phyloP scores from a whole-genome alignment of 441 rosid species.

The Pelargonium citronellum region DNA sequence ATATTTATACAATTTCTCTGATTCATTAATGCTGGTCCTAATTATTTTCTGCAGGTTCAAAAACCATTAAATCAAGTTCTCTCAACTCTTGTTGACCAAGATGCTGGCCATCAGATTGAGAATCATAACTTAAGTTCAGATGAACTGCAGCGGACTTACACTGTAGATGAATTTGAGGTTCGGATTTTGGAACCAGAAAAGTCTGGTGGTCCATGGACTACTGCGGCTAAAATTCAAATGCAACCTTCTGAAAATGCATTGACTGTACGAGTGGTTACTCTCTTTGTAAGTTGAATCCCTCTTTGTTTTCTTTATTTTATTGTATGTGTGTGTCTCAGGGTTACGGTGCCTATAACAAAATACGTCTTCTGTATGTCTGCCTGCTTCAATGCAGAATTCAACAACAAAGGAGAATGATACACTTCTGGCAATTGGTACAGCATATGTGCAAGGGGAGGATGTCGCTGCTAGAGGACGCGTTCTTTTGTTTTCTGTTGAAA shows the following conservation, averaged over 20 bases:
- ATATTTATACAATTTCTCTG: conserved; percentile 7
- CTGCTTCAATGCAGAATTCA: conserved; percentile 53
- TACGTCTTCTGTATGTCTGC: no score
- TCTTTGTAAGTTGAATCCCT: conserved; percentile 61
- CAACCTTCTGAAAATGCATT: conserved; percentile 93
- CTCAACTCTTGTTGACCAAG: conserved; percentile 90
- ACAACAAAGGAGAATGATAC: conserved; percentile 79
- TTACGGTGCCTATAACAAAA: conserved; percentile 9
- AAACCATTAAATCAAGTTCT: conserved; percentile 89
- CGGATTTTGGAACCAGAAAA: conserved; percentile 85
- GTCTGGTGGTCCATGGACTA: conserved; percentile 91
- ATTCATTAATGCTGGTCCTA: conserved; percentile 23
- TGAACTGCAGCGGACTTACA: conserved; percentile 71
- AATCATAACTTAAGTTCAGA: conserved; percentile 71
- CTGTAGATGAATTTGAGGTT: conserved; percentile 86
- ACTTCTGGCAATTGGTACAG: conserved; percentile 89
- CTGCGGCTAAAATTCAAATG: conserved; percentile 92
- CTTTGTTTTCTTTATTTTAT: conserved; percentile 9
- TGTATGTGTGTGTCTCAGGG: conserved; percentile 15
- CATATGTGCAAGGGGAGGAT: conserved; percentile 99
- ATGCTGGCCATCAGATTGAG: conserved; percentile 88
- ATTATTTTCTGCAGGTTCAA: conserved; percentile 50
- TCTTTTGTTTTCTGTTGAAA: conserved; percentile 70
- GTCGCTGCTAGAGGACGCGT: conserved; percentile 98
- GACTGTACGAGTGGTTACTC: conserved; percentile 84